phyloP scores from a whole-genome alignment of 1,284 basidiomycete species.

The Ustilago bromivora region DNA sequence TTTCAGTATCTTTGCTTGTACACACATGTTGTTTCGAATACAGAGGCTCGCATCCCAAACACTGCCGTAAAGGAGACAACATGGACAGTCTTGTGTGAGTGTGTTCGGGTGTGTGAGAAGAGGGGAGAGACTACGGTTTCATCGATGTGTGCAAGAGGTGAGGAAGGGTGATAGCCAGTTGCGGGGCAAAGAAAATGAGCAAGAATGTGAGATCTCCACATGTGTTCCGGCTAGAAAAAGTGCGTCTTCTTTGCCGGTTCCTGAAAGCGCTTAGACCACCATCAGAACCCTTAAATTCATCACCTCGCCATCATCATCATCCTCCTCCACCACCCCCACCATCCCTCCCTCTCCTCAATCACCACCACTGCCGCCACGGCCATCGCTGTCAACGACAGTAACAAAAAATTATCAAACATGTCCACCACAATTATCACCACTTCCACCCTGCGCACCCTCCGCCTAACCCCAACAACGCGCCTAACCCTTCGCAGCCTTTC shows the following conservation, averaged over 20 bases:
- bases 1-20: not conserved
- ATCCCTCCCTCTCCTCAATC: not conserved
- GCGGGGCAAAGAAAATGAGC: not conserved
- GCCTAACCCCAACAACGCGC: not conserved
- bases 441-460: not conserved
- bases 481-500: conserved; percentile 14
- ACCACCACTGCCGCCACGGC: not conserved
- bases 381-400: not conserved
- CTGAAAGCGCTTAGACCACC: not conserved
- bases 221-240: not conserved
- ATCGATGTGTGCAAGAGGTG: not conserved
- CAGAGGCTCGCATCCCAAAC: no score
- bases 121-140: no score
- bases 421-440: not conserved
- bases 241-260: not conserved
- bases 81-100: no score
- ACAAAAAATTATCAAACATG: not conserved
- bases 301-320: not conserved
- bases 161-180: not conserved
- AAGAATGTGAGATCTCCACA: not conserved
- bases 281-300: not conserved
- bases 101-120: no score
- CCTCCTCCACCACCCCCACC: not conserved
- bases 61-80: no score
- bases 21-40: no score